Base-by-base conservation (phyloP, 2,329 filamentous ascomycete species). In the Paracamarosporium sp. region DNA sequence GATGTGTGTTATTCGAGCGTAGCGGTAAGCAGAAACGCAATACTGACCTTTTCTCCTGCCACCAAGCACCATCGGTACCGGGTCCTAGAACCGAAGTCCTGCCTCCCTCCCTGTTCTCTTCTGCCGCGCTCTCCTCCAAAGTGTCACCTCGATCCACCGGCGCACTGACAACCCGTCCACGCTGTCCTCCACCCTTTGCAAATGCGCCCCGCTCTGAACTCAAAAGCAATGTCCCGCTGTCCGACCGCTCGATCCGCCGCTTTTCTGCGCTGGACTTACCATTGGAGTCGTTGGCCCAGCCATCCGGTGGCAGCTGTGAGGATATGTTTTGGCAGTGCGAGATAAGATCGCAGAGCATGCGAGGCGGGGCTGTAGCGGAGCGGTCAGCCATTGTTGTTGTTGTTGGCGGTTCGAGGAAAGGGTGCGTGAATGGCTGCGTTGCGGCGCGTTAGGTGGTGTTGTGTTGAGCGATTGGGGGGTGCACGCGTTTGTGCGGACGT, bases 321-420 rank as follows among this genome's bases (percentile, higher is more conserved):
- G 63, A 65, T 2, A 68, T 50, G 1, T 53, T 50, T 44, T 64
- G 62, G 20, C 50, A 52, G 22, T 64, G 56, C 1, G 13, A 12
- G 24, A 53, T 55, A 2, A 68, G 45, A 40, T 65, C 61, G 17
- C 53, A 43, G 5, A 70, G 63, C 63, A 69, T 66, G 13, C 54
- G 50, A 5, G 59, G 65, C 15, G 57, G 57, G 11, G 28, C 24
- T 43, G 41, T 50, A 5, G 30, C 15, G 15, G 40, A 41, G 20
- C 25, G 33, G 28, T 25, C 24, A 28, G 43, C 48, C 47, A 43
- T 45, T n/a, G 45, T 3, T 25, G 8, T 22, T 28, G 30, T 38
- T 4, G 27, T 33, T 5, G 27, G 47, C 15, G 30, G 15, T 5
- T 13, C 50, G 31, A 12, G 33, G 27, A n/a, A n/a, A n/a, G 11